A percentile compares a stretch with the other conserved stretches of the same genome.
Conservation (phyloP, 1,284 basidiomycete species). For the Grifola frondosa region DNA sequence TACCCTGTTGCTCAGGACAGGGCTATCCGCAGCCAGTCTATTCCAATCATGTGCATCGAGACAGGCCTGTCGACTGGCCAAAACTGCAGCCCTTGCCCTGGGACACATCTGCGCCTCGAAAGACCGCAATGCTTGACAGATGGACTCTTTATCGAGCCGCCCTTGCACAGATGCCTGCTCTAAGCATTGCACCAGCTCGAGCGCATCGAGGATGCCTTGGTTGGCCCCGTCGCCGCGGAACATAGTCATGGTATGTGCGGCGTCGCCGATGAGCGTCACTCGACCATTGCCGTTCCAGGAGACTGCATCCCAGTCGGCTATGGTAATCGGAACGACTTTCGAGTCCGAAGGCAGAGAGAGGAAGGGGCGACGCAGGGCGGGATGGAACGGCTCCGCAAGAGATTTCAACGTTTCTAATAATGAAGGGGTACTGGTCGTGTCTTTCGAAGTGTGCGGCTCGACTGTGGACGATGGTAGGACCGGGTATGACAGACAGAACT, state of each 20-base stretch:
- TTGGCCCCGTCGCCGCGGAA: conserved; percentile 48
- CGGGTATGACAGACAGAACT: background rate
- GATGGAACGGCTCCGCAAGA: background rate
- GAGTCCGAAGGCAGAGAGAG: background rate
- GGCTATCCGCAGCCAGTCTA: background rate
- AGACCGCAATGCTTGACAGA: background rate
- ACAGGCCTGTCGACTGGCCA: background rate
- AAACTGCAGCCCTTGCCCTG: background rate
- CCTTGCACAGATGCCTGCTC: too few species aligned
- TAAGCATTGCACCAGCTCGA: too few species aligned
- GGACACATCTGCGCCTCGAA: background rate
- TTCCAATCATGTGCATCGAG: background rate
- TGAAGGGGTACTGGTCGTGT: background rate
- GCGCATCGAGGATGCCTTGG: conserved; percentile 30
- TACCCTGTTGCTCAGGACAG: background rate
- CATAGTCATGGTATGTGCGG: conserved; percentile 49
- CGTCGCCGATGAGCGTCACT: conserved; percentile 40
- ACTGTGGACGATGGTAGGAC: too few species aligned
- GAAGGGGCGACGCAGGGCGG: background rate
- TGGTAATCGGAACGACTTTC: background rate
- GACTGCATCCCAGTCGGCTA: background rate
- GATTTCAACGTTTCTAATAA: background rate
- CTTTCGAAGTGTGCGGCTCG: too few species aligned
- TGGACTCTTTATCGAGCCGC: too few species aligned
- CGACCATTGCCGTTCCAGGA: conserved; percentile 3